phyloP scores from a whole-genome alignment of 2,329 filamentous ascomycete genomes.

The Pseudogymnoascus sp. region DNA sequence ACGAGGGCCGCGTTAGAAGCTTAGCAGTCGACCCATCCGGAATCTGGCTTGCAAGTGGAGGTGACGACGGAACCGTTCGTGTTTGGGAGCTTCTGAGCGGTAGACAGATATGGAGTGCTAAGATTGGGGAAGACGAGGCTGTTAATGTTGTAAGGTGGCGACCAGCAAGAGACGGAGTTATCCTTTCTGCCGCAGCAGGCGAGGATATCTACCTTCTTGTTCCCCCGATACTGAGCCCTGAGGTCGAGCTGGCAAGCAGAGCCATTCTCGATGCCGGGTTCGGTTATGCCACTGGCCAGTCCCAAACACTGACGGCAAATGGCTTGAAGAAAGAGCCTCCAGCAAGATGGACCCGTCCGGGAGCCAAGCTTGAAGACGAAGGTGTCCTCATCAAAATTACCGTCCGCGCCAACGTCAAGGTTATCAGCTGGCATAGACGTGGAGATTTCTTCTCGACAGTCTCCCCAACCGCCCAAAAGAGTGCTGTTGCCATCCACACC shows the following conservation, averaged over 20 bases:
- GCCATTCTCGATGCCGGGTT: slow-evolving; percentile 82
- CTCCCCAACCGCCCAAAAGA: slow-evolving; percentile 67
- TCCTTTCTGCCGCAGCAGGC: slow-evolving; percentile 75
- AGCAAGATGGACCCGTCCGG: slow-evolving; percentile 77
- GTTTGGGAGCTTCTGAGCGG: slow-evolving; percentile 85
- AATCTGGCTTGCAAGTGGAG: slow-evolving; percentile 79
- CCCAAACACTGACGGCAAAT: slow-evolving; percentile 41
- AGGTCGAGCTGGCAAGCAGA: slow-evolving; percentile 64
- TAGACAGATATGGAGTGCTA: slow-evolving; percentile 77
- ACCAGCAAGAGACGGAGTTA: slow-evolving; percentile 68
- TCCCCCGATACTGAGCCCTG: slow-evolving; percentile 62
- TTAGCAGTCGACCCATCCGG: slow-evolving; percentile 80
- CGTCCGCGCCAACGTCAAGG: slow-evolving; percentile 73
- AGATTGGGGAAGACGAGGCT: slow-evolving; percentile 66
- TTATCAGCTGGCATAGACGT: slow-evolving; percentile 85
- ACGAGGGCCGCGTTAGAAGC: slow-evolving; percentile 79
- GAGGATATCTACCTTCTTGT: slow-evolving; percentile 82
- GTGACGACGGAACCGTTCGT: slow-evolving; percentile 85
- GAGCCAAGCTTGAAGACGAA: slow-evolving; percentile 61
- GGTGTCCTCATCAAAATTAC: slow-evolving; percentile 75
- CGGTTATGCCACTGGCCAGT: slow-evolving; percentile 71
- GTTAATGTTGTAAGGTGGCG: slow-evolving; percentile 87
- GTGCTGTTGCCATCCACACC: slow-evolving; percentile 87
- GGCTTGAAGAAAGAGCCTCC: slow-evolving; percentile 63
- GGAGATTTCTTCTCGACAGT: slow-evolving; percentile 94